These are phyloP conservation scores for Morella rubra DNA, from an alignment of 306 rosid genomes.

Conservation along the genomic window DNA sequence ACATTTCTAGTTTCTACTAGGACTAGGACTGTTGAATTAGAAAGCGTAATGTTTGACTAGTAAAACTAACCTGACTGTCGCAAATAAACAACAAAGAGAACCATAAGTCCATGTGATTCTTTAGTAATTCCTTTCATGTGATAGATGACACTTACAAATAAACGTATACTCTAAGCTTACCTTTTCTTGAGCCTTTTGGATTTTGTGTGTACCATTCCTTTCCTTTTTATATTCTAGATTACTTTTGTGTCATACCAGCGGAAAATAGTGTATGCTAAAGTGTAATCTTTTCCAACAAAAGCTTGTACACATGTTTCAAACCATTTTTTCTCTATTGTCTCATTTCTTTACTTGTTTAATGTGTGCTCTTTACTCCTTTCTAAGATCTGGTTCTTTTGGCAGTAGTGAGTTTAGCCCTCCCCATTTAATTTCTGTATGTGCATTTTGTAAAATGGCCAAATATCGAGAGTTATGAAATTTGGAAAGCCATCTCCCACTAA, in stretches of 20 bases:
- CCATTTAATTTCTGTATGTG: background rate
- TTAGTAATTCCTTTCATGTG: background rate
- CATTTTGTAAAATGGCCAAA: background rate
- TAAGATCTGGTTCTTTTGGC: background rate
- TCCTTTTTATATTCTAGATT: background rate
- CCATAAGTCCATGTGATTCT: background rate
- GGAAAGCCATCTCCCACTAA: background rate
- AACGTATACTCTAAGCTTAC: background rate
- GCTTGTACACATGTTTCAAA: background rate
- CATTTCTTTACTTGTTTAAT: no score
- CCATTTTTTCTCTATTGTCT: no score
- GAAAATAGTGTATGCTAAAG: background rate
- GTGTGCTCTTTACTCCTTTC: background rate
- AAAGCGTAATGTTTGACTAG: background rate
- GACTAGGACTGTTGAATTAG: background rate
- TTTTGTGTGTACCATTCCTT: background rate
- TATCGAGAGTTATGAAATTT: background rate
- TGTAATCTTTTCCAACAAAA: background rate
- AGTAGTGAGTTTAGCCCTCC: background rate
- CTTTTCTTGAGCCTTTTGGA: slow-evolving; percentile 1
- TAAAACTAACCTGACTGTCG: background rate
- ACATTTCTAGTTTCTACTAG: background rate
- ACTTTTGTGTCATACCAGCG: background rate
- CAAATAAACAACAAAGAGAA: background rate
- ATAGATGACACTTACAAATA: background rate